Percentiles rank a stretch among this genome's conserved stretches.
Evolutionary conservation across 108 stramenopile species (phyloP).

Genomic region (Cyclotella cryptica): DNA sequence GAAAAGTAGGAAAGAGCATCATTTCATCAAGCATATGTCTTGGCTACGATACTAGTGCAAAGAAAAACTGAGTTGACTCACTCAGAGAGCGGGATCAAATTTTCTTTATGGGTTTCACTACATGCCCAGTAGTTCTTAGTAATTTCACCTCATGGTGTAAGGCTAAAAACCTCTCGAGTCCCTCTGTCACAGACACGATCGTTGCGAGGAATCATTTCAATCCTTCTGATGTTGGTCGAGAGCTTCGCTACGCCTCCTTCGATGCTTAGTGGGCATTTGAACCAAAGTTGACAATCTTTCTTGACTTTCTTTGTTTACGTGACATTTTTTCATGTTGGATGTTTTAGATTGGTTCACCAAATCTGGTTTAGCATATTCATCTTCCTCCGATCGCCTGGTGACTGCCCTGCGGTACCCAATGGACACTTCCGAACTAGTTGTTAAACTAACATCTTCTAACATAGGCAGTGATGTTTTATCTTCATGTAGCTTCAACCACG

Average conservation of each 20-base stretch:
- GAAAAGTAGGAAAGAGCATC: too few species aligned
- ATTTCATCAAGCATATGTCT: too few species aligned
- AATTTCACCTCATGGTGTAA: too few species aligned
- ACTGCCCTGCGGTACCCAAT: neutral
- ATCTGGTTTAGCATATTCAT: neutral
- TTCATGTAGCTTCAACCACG: constrained; percentile 23
- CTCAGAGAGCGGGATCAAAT: too few species aligned
- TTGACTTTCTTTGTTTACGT: neutral
- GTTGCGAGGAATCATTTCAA: too few species aligned
- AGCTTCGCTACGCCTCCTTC: neutral
- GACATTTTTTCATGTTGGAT: neutral
- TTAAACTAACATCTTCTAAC: neutral
- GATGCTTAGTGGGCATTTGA: constrained; percentile 4
- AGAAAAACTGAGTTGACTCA: too few species aligned
- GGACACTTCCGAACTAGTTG: neutral
- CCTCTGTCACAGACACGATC: too few species aligned
- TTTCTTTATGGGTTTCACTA: too few species aligned
- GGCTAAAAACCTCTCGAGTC: too few species aligned
- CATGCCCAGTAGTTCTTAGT: too few species aligned
- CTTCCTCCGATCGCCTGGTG: neutral
- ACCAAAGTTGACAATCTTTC: neutral
- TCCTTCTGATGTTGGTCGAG: too few species aligned
- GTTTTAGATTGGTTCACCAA: neutral
- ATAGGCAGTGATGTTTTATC: neutral
- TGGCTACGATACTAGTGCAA: too few species aligned